Percentiles rank a stretch among this genome's conserved stretches.
Evolutionary conservation across 129 eudicot species (phyloP).

Genomic region (Flaveria linearis): DNA sequence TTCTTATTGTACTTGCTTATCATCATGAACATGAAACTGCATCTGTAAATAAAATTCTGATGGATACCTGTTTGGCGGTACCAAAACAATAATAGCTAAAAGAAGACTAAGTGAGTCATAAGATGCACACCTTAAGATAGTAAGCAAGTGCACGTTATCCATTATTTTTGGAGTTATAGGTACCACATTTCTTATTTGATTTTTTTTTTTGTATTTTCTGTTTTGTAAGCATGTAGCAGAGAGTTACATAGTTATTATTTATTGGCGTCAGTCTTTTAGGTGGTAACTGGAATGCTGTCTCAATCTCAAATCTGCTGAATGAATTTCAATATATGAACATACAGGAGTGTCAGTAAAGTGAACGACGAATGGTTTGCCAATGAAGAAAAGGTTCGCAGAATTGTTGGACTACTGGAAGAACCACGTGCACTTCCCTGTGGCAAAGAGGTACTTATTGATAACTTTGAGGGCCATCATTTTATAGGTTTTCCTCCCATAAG

Average conservation of each 20-base stretch:
- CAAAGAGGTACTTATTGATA: constrained; percentile 55
- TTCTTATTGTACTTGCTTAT: background rate
- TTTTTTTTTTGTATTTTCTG: background rate
- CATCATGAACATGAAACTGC: background rate
- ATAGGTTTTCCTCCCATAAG: background rate
- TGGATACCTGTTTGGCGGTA: background rate
- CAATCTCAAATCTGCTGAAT: constrained; percentile 23
- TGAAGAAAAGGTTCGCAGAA: constrained; percentile 84
- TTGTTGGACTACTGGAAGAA: constrained; percentile 77
- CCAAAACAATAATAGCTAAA: background rate
- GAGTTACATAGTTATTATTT: constrained; percentile 22
- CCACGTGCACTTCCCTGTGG: constrained; percentile 52
- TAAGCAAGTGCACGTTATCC: background rate
- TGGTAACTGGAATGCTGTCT: constrained; percentile 27
- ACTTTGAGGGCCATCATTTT: constrained; percentile 15
- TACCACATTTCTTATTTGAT: constrained; percentile 3
- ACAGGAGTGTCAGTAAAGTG: constrained; percentile 96
- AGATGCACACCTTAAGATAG: background rate
- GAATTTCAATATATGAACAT: constrained; percentile 31
- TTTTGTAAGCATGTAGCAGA: constrained; percentile 19
- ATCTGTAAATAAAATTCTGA: background rate
- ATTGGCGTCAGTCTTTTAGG: constrained; percentile 30
- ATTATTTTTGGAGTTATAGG: constrained; percentile 6
- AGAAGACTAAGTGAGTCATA: background rate
- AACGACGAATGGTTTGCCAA: constrained; percentile 98